Evolutionary conservation across 2,329 filamentous ascomycete genomes (phyloP), one percentile per base, ranked within the genome.

Genomic region (Calonectria henricotiae): DNA sequence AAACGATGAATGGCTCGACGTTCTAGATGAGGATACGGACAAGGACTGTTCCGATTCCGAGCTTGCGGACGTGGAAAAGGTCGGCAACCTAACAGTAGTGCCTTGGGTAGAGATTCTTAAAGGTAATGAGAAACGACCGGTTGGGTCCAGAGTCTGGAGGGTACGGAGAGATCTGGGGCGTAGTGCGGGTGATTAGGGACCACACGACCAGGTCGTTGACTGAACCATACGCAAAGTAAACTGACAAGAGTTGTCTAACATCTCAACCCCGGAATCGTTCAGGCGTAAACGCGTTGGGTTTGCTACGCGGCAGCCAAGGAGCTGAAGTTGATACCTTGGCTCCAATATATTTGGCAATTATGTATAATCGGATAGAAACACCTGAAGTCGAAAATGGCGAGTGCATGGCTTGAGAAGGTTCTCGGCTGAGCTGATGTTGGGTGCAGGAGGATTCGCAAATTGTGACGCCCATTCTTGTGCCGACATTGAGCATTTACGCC

Each of bases 111-210:
- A 91, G 76, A 84, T 86, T 47, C 79, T 91, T 11, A 83, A 85
- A 54, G 89, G 86, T 4, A 87, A 86, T 64, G 84, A 89, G 78
- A 89, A 86, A 72, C 84, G 89, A 66, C 87, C 87, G 5, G 85
- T 87, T 12, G 90, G 90, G 15, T 89, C 89, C 4, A 85, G 86
- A 62, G 89, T 90, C 11, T 92, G 90, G 90, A 86, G 89, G 71
- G 90, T 92, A 12, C 85, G 90, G 68, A 87, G 90, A 73, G 90
- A 92, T 79, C 79, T 92, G 7, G 90, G 90, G 9, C 83, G 84
- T 46, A 79, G 75, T 25, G 62, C 71, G 3, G 78, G 78, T 25
- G 79, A 80, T 61, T 77, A 77, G 69, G 23, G 32, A 27, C n/a
- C n/a, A 20, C 51, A 17, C 13, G n/a, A 12, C 13, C 11, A 25